A percentile compares a stretch with the other conserved stretches of the same genome.
phyloP scores from a whole-genome alignment of 2,329 filamentous ascomycete genomes.

The Cercospora zeae-maydis region DNA sequence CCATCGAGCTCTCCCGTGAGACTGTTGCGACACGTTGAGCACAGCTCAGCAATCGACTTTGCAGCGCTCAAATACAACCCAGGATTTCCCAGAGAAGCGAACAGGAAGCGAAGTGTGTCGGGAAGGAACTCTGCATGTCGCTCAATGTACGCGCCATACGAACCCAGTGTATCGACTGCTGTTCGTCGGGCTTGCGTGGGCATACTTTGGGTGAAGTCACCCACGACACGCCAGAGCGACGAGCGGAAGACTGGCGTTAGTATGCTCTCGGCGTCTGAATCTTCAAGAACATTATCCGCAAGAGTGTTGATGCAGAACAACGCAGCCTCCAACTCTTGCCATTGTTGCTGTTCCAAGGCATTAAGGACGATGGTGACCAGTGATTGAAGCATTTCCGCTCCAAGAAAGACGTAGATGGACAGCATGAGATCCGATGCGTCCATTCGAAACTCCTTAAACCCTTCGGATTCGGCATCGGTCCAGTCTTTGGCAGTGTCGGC shows the following conservation, averaged over 20 bases:
- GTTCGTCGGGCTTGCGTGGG: constrained; percentile 64
- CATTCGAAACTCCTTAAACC: constrained; percentile 60
- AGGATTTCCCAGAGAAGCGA: constrained; percentile 61
- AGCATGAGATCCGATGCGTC: constrained; percentile 77
- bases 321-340: constrained; percentile 51
- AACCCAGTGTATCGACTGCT: constrained; percentile 66
- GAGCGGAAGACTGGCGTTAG: constrained; percentile 62
- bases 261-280: constrained; percentile 55
- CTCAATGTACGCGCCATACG: constrained; percentile 74
- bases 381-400: constrained; percentile 44
- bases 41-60: constrained; percentile 69
- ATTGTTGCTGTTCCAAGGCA: constrained; percentile 42
- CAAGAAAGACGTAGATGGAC: constrained; percentile 60
- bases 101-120: constrained; percentile 68
- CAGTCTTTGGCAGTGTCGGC: constrained; percentile 56
- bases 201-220: constrained; percentile 47
- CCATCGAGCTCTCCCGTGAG: constrained; percentile 64
- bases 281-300: constrained; percentile 61
- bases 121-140: constrained; percentile 65
- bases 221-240: constrained; percentile 54
- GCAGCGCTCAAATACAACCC: constrained; percentile 64
- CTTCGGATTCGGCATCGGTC: constrained; percentile 59
- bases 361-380: constrained; percentile 45
- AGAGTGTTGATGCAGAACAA: constrained; percentile 64
- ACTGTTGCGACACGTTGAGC: constrained; percentile 68